Conservation (phyloP, 2,329 filamentous ascomycete species). For the Penicillium corylophilum region DNA sequence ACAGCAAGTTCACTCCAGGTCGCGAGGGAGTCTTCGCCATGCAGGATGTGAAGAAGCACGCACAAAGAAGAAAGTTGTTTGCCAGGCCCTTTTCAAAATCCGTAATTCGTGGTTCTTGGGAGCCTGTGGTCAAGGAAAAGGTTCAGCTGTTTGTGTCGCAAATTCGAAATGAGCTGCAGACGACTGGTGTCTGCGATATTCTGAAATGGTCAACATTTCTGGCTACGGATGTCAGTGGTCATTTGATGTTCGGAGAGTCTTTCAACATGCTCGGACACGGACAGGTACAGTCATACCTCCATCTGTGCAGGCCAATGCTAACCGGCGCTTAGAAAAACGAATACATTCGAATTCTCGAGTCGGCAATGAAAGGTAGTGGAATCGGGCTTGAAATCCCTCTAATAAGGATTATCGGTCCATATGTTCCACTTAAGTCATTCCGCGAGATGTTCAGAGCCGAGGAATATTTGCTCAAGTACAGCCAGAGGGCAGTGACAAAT, state of each 20-base stretch:
- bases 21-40: conserved; percentile 40
- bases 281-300: too few species aligned
- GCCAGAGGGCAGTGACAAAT: too few species aligned
- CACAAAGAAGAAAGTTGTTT: conserved; percentile 41
- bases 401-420: too few species aligned
- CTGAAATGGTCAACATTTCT: conserved; percentile 54
- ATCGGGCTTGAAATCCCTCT: too few species aligned
- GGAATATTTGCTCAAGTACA: too few species aligned
- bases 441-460: too few species aligned
- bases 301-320: too few species aligned
- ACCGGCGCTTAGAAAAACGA: too few species aligned
- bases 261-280: conserved; percentile 38
- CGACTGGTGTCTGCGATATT: conserved; percentile 36
- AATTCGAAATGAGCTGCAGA: conserved; percentile 29
- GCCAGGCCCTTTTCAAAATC: conserved; percentile 34
- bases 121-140: conserved; percentile 42
- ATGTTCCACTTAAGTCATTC: too few species aligned
- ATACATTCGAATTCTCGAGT: too few species aligned
- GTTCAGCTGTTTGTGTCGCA: conserved; percentile 40
- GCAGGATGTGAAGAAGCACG: conserved; percentile 39
- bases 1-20: conserved; percentile 16
- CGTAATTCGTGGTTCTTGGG: conserved; percentile 1
- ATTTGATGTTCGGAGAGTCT: conserved; percentile 53
- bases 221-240: conserved; percentile 51
- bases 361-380: too few species aligned